phyloP scores from a whole-genome alignment of 106 monocot genomes.

The Iris macrosiphon region DNA sequence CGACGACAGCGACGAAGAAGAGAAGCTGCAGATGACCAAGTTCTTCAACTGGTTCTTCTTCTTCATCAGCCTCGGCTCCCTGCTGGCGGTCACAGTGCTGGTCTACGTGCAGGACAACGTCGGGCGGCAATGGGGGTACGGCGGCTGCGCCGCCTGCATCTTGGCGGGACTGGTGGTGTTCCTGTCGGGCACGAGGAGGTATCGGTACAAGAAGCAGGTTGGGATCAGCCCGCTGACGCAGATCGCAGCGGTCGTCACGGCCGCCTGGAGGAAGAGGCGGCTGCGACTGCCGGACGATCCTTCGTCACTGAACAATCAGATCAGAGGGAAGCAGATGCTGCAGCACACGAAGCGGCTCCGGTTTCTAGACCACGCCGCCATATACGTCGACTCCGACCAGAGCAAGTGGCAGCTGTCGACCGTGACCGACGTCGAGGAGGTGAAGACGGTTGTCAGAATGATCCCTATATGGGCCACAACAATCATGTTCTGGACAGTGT shows the following conservation, averaged over 20 bases:
- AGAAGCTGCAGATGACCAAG: conserved; percentile 22
- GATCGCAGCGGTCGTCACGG: conserved; percentile 25
- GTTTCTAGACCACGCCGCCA: conserved; percentile 41
- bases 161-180: conserved; percentile 24
- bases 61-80: conserved; percentile 64
- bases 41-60: conserved; percentile 78
- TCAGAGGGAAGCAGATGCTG: conserved; percentile 17
- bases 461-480: conserved; percentile 69
- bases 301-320: conserved; percentile 21
- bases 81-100: conserved; percentile 47
- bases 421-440: conserved; percentile 53
- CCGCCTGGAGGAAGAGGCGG: conserved; percentile 39
- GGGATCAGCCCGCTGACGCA: conserved; percentile 51
- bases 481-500: conserved; percentile 69
- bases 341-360: conserved; percentile 36
- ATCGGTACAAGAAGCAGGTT: conserved; percentile 50
- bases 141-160: conserved; percentile 33
- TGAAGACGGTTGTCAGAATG: conserved; percentile 57
- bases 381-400: conserved; percentile 4
- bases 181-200: conserved; percentile 25
- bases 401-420: conserved; percentile 35
- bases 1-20: conserved; percentile 24
- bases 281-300: conserved; percentile 25
- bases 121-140: conserved; percentile 43
- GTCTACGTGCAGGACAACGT: conserved; percentile 53